Base-by-base conservation (phyloP, 2,329 filamentous ascomycete species). In the Stachybotrys chartarum region DNA sequence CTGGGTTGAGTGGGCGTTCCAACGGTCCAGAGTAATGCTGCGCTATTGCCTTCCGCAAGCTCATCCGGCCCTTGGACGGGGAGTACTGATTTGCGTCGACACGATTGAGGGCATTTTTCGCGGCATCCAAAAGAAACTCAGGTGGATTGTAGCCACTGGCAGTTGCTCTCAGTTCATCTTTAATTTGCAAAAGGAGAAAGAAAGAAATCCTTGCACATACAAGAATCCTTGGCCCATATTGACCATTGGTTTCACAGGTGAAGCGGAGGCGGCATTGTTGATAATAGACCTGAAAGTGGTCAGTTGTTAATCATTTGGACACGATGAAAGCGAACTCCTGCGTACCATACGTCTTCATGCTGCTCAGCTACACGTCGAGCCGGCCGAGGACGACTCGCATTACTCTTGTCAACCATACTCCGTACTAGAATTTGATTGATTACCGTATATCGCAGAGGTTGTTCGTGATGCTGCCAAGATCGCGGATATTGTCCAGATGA, bases 31-130 rank as follows among this genome's bases (percentile, higher is more conserved):
- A 87, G 75, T 97, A 97, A 30, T 93, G 88, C 63, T 94, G 84
- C 3, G 93, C 88, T 65, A 97, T 86, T 52, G 93, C 93, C 76
- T 96, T 89, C 80, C 87, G 92, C 65, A 97, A 80, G 55, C 92
- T 83, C 50, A 92, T 91, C 6, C 92, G 85, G 55, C 93, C 93
- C 78, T 90, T 93, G 12, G 93, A 96, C 1, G 91, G 93, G 16
- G 91, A 92, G 78, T 97, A 97, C 77, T 97, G 93, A 72, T 97
- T 97, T 81, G 91, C 96, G 61, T 97, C 93, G 17, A 97, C 92
- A 49, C 84, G 81, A 67, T 95, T 86, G 39, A 97, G 81, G 32
- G 91, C 91, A 39, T 86, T 77, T 72, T 96, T 96, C 51, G 93
- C 93, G 32, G 93, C 93, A 63, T 96, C 82, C 60, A 96, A 78